Evolutionary conservation across 768 basidiomycete species (phyloP), one percentile per base, ranked within the genome.

Genomic region (Hericium rajendrae): DNA sequence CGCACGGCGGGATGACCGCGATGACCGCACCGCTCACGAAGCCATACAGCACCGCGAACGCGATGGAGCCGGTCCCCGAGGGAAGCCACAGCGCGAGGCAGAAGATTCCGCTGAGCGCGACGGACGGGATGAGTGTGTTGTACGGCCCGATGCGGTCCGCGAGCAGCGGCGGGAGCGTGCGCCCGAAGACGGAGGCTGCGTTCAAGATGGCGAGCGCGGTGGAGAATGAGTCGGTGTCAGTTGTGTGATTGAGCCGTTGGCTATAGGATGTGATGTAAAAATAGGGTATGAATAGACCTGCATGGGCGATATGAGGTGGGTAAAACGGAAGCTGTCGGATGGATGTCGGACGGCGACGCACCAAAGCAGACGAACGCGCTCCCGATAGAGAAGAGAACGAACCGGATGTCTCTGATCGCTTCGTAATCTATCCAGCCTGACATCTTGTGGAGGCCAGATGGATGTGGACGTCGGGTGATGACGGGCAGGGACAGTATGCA

Each of bases 11-110:
- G 13, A 55, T 32, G 2, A 62, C 26, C 53, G 62, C 52, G n/a
- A 63, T 59, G 22, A 59, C 62, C 13, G 62, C 18, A 8, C 61
- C 57, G 37, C 68, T 64, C 56, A 72, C 72, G 61, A 76, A 74
- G 1, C 74, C 74, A 56, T 70, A 75, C 24, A 75, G 62, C 48
- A 72, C 54, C 1, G 67, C 68, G 24, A 75, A 70, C 13, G 65
- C 62, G 6, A 74, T 48, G 6, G 40, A 60, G 70, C 72, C 70
- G 28, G 64, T 59, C 28, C 71, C 63, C 20, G 67, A 63, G 39
- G 72, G 57, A 3, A 65, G 63, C 22, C 63, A 64, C 38, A 62
- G 66, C 28, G 59, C 51, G 39, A 68, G 10, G 49, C 49, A 50
- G 20, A 24, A 32, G 18, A 50, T n/a, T 11, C 49, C 49, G 6